Evolutionary conservation across 2,329 filamentous ascomycete species (phyloP).

Genomic region (Fusarium heterosporum): DNA sequence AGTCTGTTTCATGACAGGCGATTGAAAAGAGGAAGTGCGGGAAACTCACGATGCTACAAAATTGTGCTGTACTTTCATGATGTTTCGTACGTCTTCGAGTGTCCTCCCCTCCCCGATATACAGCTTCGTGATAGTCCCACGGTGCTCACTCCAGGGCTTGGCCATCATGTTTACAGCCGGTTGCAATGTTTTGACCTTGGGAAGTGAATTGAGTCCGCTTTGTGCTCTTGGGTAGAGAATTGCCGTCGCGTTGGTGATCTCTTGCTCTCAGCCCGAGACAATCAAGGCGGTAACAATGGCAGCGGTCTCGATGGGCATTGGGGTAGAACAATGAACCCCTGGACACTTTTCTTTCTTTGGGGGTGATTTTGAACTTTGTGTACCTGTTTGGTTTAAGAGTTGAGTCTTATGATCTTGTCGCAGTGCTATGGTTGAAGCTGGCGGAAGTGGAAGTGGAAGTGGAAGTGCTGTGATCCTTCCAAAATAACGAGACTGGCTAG

Average conservation of each 20-base stretch:
- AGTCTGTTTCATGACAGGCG: not conserved
- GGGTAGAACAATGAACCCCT: conserved; percentile 1
- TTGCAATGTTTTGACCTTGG: not conserved
- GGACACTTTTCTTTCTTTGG: not conserved
- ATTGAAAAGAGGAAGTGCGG: not conserved
- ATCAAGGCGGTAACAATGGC: conserved; percentile 36
- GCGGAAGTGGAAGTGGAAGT: conserved; percentile 22
- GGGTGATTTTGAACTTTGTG: not conserved
- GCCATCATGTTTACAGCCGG: conserved; percentile 53
- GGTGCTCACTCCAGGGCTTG: conserved; percentile 57
- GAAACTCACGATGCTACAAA: conserved; percentile 58
- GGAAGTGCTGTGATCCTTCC: conserved; percentile 40
- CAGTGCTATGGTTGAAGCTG: conserved; percentile 1
- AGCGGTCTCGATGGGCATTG: conserved; percentile 30
- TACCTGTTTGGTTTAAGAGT: not conserved
- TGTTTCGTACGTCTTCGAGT: conserved; percentile 55
- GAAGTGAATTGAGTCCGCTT: not conserved
- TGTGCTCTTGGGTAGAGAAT: not conserved
- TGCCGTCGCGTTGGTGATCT: conserved; percentile 11
- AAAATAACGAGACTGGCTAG: conserved; percentile 1
- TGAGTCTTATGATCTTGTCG: not conserved
- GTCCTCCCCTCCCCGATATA: conserved; percentile 57
- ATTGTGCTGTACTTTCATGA: conserved; percentile 55
- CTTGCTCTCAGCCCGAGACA: conserved; percentile 35
- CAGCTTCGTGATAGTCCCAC: conserved; percentile 52